phyloP scores from a whole-genome alignment of 495 filamentous ascomycete genomes.

The Beverwykella pulmonaria region DNA sequence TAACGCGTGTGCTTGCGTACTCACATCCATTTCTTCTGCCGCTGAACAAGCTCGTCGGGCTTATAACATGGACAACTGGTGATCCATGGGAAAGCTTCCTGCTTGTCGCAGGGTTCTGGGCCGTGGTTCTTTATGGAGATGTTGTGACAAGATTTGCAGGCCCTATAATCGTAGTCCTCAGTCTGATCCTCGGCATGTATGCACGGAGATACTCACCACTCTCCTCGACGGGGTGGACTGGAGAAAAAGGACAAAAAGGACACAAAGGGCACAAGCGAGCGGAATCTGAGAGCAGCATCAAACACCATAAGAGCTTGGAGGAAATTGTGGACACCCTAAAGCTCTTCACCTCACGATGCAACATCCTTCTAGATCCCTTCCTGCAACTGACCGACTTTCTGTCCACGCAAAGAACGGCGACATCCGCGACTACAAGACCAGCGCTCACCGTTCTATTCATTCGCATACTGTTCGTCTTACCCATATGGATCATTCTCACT shows the following conservation, averaged over 20 bases:
- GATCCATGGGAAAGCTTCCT: slow-evolving; percentile 98
- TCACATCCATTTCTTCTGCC: slow-evolving; percentile 90
- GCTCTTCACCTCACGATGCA: slow-evolving; percentile 85
- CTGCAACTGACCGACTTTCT: slow-evolving; percentile 89
- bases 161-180: slow-evolving; percentile 75
- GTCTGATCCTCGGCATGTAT: slow-evolving; percentile 90
- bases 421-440: slow-evolving; percentile 88
- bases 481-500: slow-evolving; percentile 81
- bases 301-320: slow-evolving; percentile 83
- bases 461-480: slow-evolving; percentile 82
- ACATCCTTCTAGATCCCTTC: slow-evolving; percentile 86
- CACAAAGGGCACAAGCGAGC: slow-evolving; percentile 53
- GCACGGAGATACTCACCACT: slow-evolving; percentile 84
- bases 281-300: slow-evolving; percentile 65
- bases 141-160: slow-evolving; percentile 75
- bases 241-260: slow-evolving; percentile 58
- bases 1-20: slow-evolving; percentile 90
- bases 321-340: slow-evolving; percentile 94
- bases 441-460: slow-evolving; percentile 87
- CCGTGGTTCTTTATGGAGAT: slow-evolving; percentile 81
- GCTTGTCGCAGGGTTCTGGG: slow-evolving; percentile 82
- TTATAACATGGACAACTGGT: slow-evolving; percentile 88
- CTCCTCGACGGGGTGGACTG: slow-evolving; percentile 78
- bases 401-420: slow-evolving; percentile 86
- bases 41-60: slow-evolving; percentile 76